Evolutionary conservation across 495 filamentous ascomycete species (phyloP), one percentile per base, ranked within the genome.

Genomic region (Neurospora sp.): DNA sequence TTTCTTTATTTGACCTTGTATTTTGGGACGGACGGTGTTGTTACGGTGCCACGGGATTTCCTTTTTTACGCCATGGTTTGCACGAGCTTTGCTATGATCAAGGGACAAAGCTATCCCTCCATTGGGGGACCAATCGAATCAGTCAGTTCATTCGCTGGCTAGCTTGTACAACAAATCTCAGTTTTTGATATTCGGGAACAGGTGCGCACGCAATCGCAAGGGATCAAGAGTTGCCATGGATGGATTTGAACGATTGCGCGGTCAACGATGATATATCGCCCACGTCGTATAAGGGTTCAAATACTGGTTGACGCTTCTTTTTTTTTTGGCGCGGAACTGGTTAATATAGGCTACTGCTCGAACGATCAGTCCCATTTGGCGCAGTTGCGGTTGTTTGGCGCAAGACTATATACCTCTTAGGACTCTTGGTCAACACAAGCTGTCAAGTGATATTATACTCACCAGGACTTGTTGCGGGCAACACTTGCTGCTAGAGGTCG

Each of bases 1-100:
- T 76, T 78, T 74, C 70, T 76, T 78, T 81, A 65, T 82, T 80
- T 76, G 40, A 70, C 75, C 74, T 82, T 81, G 79, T 83, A 79
- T 82, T 81, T 75, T 83, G 83, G 84, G 82, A 77, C 73, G 81
- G 81, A 76, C 74, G 83, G 82, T 81, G 81, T 82, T 82, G 83
- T 75, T 83, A 73, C 73, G 78, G 73, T 79, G 78, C 71, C 80
- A 80, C 75, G 81, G 82, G 75, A 74, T 76, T 77, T 73, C 53
- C 61, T 35, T 75, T 71, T 72, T 75, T 74, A 41, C 65, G 74
- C 75, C 73, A 76, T 75, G 77, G 76, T 79, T 77, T 78, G 75
- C 79, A 79, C 74, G 76, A 79, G 75, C 76, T 53, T 80, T 78
- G 73, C 75, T 78, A 79, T 75, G 77, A 80, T 70, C 74, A 73